Evolutionary conservation across 73 alveolate genomes (phyloP).

Genomic region (Symbiodinium pilosum): DNA sequence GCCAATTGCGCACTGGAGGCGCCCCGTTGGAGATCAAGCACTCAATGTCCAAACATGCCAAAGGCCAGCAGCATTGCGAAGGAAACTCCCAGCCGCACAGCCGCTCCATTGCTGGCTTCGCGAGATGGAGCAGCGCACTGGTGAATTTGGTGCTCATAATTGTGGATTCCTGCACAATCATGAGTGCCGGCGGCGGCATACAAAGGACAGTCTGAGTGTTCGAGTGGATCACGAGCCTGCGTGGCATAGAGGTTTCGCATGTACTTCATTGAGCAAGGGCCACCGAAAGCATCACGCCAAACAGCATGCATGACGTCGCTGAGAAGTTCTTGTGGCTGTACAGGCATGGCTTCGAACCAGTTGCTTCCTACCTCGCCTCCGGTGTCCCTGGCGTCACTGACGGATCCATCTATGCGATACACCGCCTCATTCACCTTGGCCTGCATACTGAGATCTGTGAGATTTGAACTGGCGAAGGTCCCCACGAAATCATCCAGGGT

Average conservation of each 20-base stretch:
- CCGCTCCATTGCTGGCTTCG: no score
- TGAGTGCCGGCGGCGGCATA: neutral
- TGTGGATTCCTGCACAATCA: neutral
- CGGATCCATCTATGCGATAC: constrained; percentile 17
- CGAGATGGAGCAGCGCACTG: neutral
- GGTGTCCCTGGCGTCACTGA: neutral
- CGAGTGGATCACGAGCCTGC: neutral
- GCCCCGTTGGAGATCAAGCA: no score
- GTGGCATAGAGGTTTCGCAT: neutral
- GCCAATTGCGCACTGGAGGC: no score
- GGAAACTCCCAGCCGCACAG: no score
- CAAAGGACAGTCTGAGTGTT: constrained; percentile 14
- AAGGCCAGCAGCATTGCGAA: no score
- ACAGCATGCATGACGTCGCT: neutral
- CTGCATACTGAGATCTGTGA: neutral
- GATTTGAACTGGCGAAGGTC: neutral
- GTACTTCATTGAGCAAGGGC: constrained; percentile 1
- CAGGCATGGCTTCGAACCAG: constrained; percentile 14
- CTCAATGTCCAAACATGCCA: no score
- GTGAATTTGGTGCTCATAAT: constrained; percentile 18
- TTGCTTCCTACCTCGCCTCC: neutral
- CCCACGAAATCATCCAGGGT: constrained; percentile 12
- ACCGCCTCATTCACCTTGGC: neutral
- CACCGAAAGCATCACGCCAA: neutral
- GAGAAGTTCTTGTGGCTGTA: constrained; percentile 26